A percentile compares a stretch with the other conserved stretches of the same genome.
Evolutionary conservation across 2,329 filamentous ascomycete species (phyloP).

Genomic region (Xylariaceae sp.): DNA sequence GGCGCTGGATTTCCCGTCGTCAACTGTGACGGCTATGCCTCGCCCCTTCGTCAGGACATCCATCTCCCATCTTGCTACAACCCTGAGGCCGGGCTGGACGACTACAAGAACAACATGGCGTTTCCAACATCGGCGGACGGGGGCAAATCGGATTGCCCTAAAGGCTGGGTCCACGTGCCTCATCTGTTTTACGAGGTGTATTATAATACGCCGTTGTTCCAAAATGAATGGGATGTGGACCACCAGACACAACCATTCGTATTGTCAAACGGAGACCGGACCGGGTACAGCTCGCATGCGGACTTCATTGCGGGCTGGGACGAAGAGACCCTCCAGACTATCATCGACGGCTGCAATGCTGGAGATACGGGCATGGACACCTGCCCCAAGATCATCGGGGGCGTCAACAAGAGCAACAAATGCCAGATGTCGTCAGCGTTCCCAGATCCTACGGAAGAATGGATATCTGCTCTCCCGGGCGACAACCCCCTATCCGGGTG

Average conservation of each 20-base stretch:
- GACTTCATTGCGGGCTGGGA: slow-evolving; percentile 78
- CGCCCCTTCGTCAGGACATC: slow-evolving; percentile 64
- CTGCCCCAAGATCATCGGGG: slow-evolving; percentile 59
- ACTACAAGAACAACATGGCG: slow-evolving; percentile 65
- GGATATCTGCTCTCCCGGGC: slow-evolving; percentile 54
- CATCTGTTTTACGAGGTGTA: slow-evolving; percentile 61
- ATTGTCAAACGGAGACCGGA: slow-evolving; percentile 68
- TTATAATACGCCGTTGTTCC: slow-evolving; percentile 57
- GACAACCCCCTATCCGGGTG: slow-evolving; percentile 58
- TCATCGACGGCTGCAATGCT: slow-evolving; percentile 67
- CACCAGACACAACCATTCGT: slow-evolving; percentile 64
- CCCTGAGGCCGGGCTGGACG: slow-evolving; percentile 58
- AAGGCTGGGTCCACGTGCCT: slow-evolving; percentile 56
- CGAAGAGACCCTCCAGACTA: slow-evolving; percentile 61
- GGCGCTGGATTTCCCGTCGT: slow-evolving; percentile 68
- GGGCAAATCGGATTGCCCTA: slow-evolving; percentile 56
- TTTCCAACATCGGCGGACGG: slow-evolving; percentile 55
- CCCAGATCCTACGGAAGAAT: slow-evolving; percentile 47
- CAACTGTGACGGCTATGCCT: slow-evolving; percentile 65
- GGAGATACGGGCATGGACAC: slow-evolving; percentile 61
- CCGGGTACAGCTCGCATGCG: slow-evolving; percentile 69
- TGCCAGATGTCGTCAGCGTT: slow-evolving; percentile 54
- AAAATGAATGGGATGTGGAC: slow-evolving; percentile 53
- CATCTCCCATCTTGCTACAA: slow-evolving; percentile 76
- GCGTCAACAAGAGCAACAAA: slow-evolving; percentile 48